These are phyloP conservation scores for Venturia carpophila DNA, from an alignment of 2,329 filamentous ascomycete genomes.

Conservation along the genomic window DNA sequence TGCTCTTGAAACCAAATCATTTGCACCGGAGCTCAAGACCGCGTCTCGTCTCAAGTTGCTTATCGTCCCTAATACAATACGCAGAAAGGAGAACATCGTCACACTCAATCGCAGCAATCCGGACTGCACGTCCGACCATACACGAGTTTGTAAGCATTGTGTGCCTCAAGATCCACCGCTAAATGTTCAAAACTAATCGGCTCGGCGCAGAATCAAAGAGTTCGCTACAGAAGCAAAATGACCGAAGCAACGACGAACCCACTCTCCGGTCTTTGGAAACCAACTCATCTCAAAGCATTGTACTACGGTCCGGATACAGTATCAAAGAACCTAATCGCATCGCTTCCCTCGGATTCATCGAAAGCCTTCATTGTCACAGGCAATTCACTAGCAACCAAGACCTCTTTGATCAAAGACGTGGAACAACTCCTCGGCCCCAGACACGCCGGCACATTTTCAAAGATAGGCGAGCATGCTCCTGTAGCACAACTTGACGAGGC, in stretches of 20 bases:
- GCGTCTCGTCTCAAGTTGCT: background rate
- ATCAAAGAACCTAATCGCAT: slow-evolving; percentile 38
- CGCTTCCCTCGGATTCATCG: slow-evolving; percentile 37
- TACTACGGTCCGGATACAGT: slow-evolving; percentile 45
- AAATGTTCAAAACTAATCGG: background rate
- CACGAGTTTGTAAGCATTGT: background rate
- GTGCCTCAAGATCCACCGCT: background rate
- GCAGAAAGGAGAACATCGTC: background rate
- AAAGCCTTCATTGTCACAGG: slow-evolving; percentile 53
- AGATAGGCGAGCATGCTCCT: slow-evolving; percentile 49
- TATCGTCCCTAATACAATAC: background rate
- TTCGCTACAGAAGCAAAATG: slow-evolving; percentile 29
- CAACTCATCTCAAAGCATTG: slow-evolving; percentile 42
- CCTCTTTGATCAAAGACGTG: slow-evolving; percentile 43
- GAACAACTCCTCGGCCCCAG: slow-evolving; percentile 40
- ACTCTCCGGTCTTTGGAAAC: slow-evolving; percentile 44
- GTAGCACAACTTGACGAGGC: slow-evolving; percentile 48
- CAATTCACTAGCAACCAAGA: slow-evolving; percentile 46
- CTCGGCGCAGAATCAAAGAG: background rate
- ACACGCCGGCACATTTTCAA: slow-evolving; percentile 48
- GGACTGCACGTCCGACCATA: background rate
- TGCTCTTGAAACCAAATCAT: background rate
- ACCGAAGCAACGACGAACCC: slow-evolving; percentile 38
- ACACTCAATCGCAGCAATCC: background rate
- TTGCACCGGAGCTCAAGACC: background rate